Evolutionary conservation across 2,329 filamentous ascomycete species (phyloP).

Genomic region (Penicillium palitans): DNA sequence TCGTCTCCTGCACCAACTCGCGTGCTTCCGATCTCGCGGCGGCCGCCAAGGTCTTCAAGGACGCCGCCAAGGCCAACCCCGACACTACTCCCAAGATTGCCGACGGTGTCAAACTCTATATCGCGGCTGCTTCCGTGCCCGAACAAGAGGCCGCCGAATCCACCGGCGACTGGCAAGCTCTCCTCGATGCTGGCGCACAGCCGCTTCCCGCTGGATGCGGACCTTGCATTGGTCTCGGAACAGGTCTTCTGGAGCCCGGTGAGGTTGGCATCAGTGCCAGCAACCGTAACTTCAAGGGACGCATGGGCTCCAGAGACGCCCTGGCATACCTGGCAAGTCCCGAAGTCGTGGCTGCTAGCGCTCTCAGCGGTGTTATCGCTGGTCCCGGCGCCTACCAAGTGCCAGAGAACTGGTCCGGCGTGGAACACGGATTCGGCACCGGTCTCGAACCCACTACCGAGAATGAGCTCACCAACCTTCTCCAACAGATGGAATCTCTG

Average conservation of each 20-base stretch:
- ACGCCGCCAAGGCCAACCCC: conserved; percentile 63
- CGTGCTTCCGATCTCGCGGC: conserved; percentile 77
- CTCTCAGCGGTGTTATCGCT: conserved; percentile 56
- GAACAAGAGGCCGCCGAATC: conserved; percentile 79
- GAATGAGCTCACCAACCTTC: conserved; percentile 69
- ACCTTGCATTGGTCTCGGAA: conserved; percentile 82
- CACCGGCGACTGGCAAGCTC: conserved; percentile 78
- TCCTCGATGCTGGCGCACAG: conserved; percentile 77
- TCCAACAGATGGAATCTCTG: conserved; percentile 68
- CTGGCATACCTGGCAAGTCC: conserved; percentile 86
- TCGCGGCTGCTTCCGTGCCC: conserved; percentile 76
- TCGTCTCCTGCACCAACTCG: conserved; percentile 88
- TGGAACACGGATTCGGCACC: conserved; percentile 69
- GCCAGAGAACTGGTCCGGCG: conserved; percentile 64
- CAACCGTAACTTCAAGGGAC: conserved; percentile 89
- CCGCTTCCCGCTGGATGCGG: conserved; percentile 73
- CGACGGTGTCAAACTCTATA: conserved; percentile 77
- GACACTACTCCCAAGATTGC: conserved; percentile 70
- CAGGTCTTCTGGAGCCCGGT: conserved; percentile 76
- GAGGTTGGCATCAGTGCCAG: conserved; percentile 81
- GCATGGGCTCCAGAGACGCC: conserved; percentile 79
- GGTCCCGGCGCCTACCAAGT: conserved; percentile 77
- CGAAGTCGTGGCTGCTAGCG: conserved; percentile 89
- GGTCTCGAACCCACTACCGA: conserved; percentile 61
- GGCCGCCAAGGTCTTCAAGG: conserved; percentile 81